A percentile compares a stretch with the other conserved stretches of the same genome.
Evolutionary conservation across 139 green algal species (phyloP).

Genomic region (Edaphochlamys debaryana): DNA sequence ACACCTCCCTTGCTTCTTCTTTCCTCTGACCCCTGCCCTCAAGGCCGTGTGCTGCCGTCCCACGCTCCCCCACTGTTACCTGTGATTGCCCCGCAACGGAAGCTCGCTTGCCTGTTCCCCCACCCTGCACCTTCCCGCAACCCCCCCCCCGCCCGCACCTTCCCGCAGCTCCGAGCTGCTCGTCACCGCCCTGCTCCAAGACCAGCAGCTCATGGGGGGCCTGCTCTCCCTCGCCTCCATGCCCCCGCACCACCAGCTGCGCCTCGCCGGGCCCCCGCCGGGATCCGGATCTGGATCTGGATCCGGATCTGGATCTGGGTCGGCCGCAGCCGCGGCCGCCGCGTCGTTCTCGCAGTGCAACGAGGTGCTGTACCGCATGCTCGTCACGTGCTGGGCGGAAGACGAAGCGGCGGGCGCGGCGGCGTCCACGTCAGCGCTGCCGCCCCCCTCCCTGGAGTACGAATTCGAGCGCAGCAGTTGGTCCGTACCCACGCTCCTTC

Average conservation of each 20-base stretch:
- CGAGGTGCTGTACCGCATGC: slow-evolving; percentile 22
- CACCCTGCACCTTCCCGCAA: no score
- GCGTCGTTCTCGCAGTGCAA: slow-evolving; percentile 7
- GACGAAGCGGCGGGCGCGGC: background rate
- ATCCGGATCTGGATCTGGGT: background rate
- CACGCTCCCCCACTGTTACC: background rate
- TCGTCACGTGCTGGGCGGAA: background rate
- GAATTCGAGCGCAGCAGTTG: slow-evolving; percentile 22
- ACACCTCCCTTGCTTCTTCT: background rate
- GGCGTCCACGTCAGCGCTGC: background rate
- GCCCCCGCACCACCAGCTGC: background rate
- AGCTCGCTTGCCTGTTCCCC: no score
- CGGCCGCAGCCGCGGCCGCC: background rate
- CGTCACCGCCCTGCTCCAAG: background rate
- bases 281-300: background rate
- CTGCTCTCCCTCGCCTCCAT: background rate
- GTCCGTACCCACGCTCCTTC: background rate
- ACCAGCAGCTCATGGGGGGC: slow-evolving; percentile 2
- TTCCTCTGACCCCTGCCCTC: no score
- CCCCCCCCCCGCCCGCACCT: background rate
- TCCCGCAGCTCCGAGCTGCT: background rate
- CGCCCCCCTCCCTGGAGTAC: background rate
- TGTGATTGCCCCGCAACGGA: no score
- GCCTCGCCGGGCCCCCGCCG: background rate
- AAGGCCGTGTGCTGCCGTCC: background rate